Evolutionary conservation across 1,284 basidiomycete genomes (phyloP), one percentile per base, ranked within the genome.

Genomic region (Cryptococcus sp.): DNA sequence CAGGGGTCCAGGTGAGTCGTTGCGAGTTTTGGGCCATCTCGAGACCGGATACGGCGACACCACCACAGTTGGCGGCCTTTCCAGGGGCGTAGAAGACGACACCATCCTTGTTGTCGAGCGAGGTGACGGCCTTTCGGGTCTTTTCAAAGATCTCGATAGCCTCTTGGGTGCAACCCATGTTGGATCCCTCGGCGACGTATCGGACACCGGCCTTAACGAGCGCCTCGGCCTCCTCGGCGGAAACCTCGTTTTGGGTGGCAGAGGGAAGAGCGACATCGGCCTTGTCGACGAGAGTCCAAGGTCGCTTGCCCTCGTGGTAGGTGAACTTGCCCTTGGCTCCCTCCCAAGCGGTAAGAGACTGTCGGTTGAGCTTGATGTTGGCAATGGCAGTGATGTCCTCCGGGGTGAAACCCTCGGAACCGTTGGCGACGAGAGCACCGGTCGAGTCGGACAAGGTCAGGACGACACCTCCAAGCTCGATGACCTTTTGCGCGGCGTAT

Each of bases 11-110:
- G 47, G 62, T 66, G 55, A 65, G 58, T 39, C 51, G 49, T 40
- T 82, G 79, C 61, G 82, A 83, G 77, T 86, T 85, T 74, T 87
- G 85, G 10, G 83, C 82, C 85, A 87, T 87, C 76, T 87, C 86
- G 56, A 88, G 80, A 63, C 66, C 68, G 16, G 66, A 69, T 35
- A 69, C 70, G 56, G 82, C 82, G 53, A 84, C 82, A 74, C 82
- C 82, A 72, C 83, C 82, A 55, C 78, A 79, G 76, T 85, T 85
- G 71, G 82, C 79, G 41, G 83, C 83, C 69, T 77, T 86, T 53
- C 83, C 84, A 47, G 84, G 84, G 21, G 82, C 83, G 72, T 85
- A 85, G 81, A 81, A 85, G 48, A 80, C 75, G 56, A 72, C 61
- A 46, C 59, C 63, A 21, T 61, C 49, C 45, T 58, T 59, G 47